phyloP scores from a whole-genome alignment of 805 yeast genomes.

The Lipomyces japonicus region DNA sequence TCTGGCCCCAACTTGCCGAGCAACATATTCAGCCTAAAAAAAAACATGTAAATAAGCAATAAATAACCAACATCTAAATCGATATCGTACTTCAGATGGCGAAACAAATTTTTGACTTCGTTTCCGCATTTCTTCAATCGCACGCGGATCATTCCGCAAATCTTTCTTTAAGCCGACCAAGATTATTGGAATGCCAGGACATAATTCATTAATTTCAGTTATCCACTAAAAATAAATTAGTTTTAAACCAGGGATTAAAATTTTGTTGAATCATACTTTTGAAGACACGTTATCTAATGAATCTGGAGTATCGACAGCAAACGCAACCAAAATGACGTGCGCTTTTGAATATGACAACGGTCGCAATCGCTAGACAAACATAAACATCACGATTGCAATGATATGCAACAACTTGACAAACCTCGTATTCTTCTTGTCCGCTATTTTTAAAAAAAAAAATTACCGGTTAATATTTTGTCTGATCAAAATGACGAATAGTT shows the following conservation, averaged over 20 bases:
- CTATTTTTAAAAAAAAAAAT: slow-evolving; percentile 18
- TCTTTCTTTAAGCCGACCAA: slow-evolving; percentile 85
- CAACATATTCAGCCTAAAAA: slow-evolving; percentile 62
- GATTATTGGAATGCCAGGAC: slow-evolving; percentile 74
- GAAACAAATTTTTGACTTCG: slow-evolving; percentile 51
- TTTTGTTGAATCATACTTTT: slow-evolving; percentile 39
- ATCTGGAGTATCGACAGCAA: slow-evolving; percentile 80
- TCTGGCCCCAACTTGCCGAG: slow-evolving; percentile 76
- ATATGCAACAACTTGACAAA: slow-evolving; percentile 8
- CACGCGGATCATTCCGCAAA: slow-evolving; percentile 49
- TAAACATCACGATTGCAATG: background rate
- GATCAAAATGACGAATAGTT: background rate
- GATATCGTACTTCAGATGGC: slow-evolving; percentile 21
- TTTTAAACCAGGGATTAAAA: background rate
- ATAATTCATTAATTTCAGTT: slow-evolving; percentile 71
- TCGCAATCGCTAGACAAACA: slow-evolving; percentile 50
- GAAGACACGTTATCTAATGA: slow-evolving; percentile 75
- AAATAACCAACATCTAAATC: background rate
- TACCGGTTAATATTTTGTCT: background rate
- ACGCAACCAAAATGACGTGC: slow-evolving; percentile 79
- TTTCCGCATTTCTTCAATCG: slow-evolving; percentile 38
- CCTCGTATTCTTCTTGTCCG: slow-evolving; percentile 92
- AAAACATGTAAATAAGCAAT: background rate
- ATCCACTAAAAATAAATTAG: slow-evolving; percentile 55
- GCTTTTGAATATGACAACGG: slow-evolving; percentile 87